phyloP scores from a whole-genome alignment of 139 green algal species.

The Chlorella sp. region DNA sequence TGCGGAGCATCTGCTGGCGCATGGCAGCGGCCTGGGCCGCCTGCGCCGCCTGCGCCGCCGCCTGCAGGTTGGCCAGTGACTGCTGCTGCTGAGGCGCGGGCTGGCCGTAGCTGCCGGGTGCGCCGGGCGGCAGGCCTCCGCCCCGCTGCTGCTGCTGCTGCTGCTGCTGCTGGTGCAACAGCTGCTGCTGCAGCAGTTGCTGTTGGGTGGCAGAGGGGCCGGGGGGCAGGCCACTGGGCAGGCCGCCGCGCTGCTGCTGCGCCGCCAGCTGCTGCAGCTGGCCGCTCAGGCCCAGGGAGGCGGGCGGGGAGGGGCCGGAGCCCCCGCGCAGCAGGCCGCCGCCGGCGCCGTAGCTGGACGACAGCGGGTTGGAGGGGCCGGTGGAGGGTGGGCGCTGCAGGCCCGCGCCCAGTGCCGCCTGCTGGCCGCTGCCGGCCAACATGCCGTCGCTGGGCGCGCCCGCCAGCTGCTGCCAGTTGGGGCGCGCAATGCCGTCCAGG shows the following conservation, averaged over 20 bases:
- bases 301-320: constrained; percentile 2
- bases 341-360: not conserved
- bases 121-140: not conserved
- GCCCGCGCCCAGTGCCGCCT: not conserved
- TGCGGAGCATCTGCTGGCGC: constrained; percentile 37
- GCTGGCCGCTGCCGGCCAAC: not conserved
- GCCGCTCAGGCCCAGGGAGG: constrained; percentile 10
- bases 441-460: not conserved
- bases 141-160: no score
- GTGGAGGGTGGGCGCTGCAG: constrained; percentile 21
- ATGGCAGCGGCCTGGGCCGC: constrained; percentile 20
- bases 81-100: constrained; percentile 10
- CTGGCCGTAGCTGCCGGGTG: not conserved
- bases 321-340: not conserved
- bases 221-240: not conserved
- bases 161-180: constrained; percentile 21
- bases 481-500: constrained; percentile 26
- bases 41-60: constrained; percentile 32
- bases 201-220: constrained; percentile 7
- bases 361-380: constrained; percentile 6
- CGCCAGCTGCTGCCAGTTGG: constrained; percentile 29
- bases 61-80: constrained; percentile 36
- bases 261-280: constrained; percentile 5
- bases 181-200: constrained; percentile 37
- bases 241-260: not conserved